These are phyloP conservation scores for Pythium angustatum DNA, from an alignment of 352 stramenopile species.

Conservation along the genomic window DNA sequence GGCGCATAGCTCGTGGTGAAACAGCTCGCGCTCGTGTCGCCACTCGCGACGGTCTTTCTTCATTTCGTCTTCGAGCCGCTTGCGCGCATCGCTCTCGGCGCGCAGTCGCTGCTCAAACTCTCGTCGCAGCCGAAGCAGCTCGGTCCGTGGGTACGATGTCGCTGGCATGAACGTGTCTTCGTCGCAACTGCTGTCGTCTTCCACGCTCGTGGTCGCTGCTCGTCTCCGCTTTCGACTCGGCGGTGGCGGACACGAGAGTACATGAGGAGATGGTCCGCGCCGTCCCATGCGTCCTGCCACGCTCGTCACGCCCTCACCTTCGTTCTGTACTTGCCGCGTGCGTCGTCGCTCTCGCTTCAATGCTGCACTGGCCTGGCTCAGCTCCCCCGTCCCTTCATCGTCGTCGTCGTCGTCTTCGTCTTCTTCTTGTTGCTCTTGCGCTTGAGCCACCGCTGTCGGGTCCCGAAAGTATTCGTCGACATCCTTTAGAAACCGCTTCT, in stretches of 20 bases:
- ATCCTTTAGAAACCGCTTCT: not conserved
- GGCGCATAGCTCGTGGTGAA: not conserved
- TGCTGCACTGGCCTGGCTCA: no score
- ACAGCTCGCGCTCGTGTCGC: not conserved
- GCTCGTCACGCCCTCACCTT: not conserved
- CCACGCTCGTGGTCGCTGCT: not conserved
- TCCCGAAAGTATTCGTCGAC: not conserved
- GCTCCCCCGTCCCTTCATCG: no score
- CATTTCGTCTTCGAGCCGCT: slow-evolving; percentile 1
- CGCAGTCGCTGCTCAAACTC: not conserved
- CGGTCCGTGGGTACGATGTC: not conserved
- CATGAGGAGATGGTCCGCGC: not conserved
- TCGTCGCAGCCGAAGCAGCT: not conserved
- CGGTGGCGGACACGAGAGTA: not conserved
- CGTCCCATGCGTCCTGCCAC: not conserved
- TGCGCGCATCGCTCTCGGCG: not conserved
- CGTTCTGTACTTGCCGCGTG: no score
- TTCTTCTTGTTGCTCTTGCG: not conserved
- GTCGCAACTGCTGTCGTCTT: not conserved
- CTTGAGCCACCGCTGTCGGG: not conserved
- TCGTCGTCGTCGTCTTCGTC: not conserved
- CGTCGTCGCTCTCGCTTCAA: no score
- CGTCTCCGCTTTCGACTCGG: not conserved
- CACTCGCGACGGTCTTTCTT: not conserved
- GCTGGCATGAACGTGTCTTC: not conserved